Evolutionary conservation across 2,329 filamentous ascomycete species (phyloP).

Genomic region (Fonsecaea erecta): DNA sequence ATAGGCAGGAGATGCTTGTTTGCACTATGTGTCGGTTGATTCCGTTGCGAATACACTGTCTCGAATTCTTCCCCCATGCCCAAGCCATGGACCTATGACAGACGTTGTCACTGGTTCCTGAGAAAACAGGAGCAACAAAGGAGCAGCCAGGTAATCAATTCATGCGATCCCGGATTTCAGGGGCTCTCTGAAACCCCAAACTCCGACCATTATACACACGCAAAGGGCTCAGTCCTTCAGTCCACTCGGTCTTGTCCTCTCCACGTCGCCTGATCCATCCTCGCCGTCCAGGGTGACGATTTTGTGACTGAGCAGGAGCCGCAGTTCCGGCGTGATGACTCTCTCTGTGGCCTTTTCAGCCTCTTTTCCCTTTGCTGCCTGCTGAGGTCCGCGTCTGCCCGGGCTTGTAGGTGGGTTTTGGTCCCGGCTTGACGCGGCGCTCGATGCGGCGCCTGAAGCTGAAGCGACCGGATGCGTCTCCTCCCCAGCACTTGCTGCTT

Average conservation of each 20-base stretch:
- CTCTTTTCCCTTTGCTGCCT: conserved; percentile 31
- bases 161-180: too few species aligned
- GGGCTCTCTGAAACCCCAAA: background rate
- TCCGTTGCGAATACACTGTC: background rate
- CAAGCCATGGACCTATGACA: background rate
- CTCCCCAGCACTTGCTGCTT: background rate
- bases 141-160: too few species aligned
- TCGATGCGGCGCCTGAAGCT: conserved; percentile 6
- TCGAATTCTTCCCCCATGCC: background rate
- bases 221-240: conserved; percentile 30
- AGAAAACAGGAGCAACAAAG: background rate
- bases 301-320: conserved; percentile 65
- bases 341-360: conserved; percentile 47
- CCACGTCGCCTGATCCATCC: conserved; percentile 12
- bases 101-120: background rate
- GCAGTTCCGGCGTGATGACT: conserved; percentile 67
- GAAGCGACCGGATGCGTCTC: background rate
- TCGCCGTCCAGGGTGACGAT: conserved; percentile 56
- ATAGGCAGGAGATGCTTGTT: background rate
- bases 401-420: conserved; percentile 24
- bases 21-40: background rate
- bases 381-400: conserved; percentile 30
- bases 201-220: background rate
- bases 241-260: conserved; percentile 32
- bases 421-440: background rate